A percentile compares a stretch with the other conserved stretches of the same genome.
phyloP scores from a whole-genome alignment of 1,139 yeast genomes.

The Suhomyces terraborum region DNA sequence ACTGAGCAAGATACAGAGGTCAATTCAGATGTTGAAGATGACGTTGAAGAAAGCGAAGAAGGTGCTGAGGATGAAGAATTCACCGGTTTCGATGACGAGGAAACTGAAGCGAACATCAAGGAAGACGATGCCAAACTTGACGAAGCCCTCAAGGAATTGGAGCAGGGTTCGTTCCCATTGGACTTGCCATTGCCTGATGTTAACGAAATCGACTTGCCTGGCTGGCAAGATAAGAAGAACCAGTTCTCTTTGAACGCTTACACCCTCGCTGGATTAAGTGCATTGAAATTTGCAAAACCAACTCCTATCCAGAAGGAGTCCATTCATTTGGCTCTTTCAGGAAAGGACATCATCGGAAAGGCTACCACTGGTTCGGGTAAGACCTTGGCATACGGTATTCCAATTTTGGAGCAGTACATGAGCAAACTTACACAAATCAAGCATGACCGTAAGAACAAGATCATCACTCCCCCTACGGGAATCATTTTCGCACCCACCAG shows the following conservation, averaged over 20 bases:
- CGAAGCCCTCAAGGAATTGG: constrained; percentile 12
- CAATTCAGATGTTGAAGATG: constrained; percentile 9
- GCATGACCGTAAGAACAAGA: constrained; percentile 27
- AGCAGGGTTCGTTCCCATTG: constrained; percentile 9
- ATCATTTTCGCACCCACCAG: constrained; percentile 92
- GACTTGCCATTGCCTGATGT: constrained; percentile 41
- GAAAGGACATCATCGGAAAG: constrained; percentile 86
- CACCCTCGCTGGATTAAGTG: constrained; percentile 59
- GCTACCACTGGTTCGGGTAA: constrained; percentile 99
- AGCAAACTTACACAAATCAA: constrained; percentile 26
- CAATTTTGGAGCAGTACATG: constrained; percentile 74
- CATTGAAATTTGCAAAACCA: constrained; percentile 65
- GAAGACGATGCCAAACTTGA: constrained; percentile 9
- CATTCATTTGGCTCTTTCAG: constrained; percentile 74
- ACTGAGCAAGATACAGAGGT: constrained; percentile 14
- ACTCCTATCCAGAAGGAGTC: constrained; percentile 80
- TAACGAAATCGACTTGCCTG: constrained; percentile 51
- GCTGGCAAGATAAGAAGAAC: constrained; percentile 48
- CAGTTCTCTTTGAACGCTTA: constrained; percentile 48
- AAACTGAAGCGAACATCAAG: constrained; percentile 16
- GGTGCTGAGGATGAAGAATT: constrained; percentile 16
- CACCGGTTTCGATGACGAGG: constrained; percentile 14
- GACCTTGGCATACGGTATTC: constrained; percentile 92
- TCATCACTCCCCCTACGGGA: constrained; percentile 60
- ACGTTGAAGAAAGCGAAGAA: constrained; percentile 32